Conservation (phyloP, 2,329 filamentous ascomycete species). For the Penicillium carneum region DNA sequence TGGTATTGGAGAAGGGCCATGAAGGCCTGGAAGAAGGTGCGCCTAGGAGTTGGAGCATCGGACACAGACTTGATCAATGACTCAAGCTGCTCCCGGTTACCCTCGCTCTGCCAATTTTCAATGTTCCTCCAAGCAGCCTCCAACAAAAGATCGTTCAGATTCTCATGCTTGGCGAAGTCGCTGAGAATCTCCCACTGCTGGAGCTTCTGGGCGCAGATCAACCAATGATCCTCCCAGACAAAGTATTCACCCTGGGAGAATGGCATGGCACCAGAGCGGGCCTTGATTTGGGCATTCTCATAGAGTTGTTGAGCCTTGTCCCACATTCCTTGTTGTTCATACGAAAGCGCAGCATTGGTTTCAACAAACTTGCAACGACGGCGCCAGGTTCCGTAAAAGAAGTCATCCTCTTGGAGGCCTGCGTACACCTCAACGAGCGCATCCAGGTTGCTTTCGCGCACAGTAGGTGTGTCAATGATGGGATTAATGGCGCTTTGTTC, state of each 20-base stretch:
- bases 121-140: slow-evolving; percentile 96
- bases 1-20: slow-evolving; percentile 95
- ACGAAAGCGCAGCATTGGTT: slow-evolving; percentile 94
- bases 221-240: slow-evolving; percentile 99
- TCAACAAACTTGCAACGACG: slow-evolving; percentile 94
- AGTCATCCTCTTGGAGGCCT: slow-evolving; percentile 88
- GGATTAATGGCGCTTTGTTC: slow-evolving; percentile 88
- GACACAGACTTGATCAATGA: slow-evolving; percentile 95
- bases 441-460: slow-evolving; percentile 93
- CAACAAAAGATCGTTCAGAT: slow-evolving; percentile 92
- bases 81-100: slow-evolving; percentile 87
- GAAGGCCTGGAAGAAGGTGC: slow-evolving; percentile 98
- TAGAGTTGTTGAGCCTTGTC: slow-evolving; percentile 98
- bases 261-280: slow-evolving; percentile 90
- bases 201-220: slow-evolving; percentile 94
- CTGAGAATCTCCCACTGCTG: slow-evolving; percentile 98
- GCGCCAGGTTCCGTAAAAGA: slow-evolving; percentile 97
- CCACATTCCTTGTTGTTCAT: slow-evolving; percentile 99
- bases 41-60: slow-evolving; percentile 90
- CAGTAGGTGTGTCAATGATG: slow-evolving; percentile 79
- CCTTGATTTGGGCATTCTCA: slow-evolving; percentile 95
- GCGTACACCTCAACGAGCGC: slow-evolving; percentile 93
- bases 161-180: slow-evolving; percentile 98
- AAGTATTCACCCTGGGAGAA: slow-evolving; percentile 98
- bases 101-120: slow-evolving; percentile 89